Conservation (phyloP, 441 rosid genomes). For the Mallotus repandus region DNA sequence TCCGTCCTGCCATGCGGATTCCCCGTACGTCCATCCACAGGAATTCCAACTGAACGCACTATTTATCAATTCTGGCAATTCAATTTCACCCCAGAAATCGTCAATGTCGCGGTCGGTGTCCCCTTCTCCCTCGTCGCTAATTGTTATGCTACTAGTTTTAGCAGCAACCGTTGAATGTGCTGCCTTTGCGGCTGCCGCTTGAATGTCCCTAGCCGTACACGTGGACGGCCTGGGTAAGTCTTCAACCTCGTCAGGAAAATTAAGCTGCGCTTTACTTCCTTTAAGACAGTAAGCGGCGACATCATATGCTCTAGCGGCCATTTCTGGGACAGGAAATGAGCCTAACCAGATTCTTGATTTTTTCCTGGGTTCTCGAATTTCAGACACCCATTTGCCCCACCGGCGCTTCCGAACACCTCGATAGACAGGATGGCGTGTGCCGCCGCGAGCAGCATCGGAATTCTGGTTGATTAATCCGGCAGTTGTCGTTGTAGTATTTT, state of each 20-base stretch:
- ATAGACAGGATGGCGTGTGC: conserved; percentile 63
- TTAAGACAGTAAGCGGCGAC: conserved; percentile 81
- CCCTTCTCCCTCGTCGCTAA: neutral
- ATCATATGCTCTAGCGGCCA: conserved; percentile 96
- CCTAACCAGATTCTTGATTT: conserved; percentile 95
- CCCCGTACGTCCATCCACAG: conserved; percentile 41
- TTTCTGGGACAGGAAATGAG: conserved; percentile 81
- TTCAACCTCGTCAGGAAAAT: conserved; percentile 70
- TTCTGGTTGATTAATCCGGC: conserved; percentile 16
- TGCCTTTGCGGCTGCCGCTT: conserved; percentile 80
- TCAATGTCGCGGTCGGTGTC: conserved; percentile 10
- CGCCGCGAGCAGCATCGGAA: conserved; percentile 22
- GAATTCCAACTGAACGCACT: conserved; percentile 40
- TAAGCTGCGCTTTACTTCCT: conserved; percentile 73
- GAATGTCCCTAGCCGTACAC: conserved; percentile 66
- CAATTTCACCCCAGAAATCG: conserved; percentile 81
- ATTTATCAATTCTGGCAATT: conserved; percentile 64
- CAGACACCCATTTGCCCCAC: conserved; percentile 98
- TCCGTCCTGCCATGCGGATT: conserved; percentile 48
- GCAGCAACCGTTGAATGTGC: conserved; percentile 42
- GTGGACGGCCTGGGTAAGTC: conserved; percentile 60
- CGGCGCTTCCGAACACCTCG: conserved; percentile 77
- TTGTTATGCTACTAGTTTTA: conserved; percentile 29
- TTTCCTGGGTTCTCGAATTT: conserved; percentile 85
- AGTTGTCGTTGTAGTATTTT: conserved; percentile 23